A percentile compares a stretch with the other conserved stretches of the same genome.
phyloP scores from a whole-genome alignment of 2,329 filamentous ascomycete species.

The Claviceps pusilla region DNA sequence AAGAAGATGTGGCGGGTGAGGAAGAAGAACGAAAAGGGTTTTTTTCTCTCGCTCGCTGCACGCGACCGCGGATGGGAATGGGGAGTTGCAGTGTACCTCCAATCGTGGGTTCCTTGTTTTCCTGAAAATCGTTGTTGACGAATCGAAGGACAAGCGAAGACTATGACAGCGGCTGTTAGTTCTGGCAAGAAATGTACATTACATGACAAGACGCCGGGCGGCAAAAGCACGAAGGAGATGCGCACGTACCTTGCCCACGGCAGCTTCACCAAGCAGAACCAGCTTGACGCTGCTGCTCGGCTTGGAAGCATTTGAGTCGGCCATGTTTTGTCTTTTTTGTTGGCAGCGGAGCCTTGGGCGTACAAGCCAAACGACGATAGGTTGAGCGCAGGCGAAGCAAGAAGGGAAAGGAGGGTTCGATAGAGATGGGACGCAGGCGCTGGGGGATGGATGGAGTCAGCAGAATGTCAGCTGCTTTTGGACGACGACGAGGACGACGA shows the following conservation, averaged over 20 bases:
- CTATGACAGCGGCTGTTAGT: slow-evolving; percentile 30
- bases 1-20: not conserved
- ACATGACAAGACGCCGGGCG: not conserved
- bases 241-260: slow-evolving; percentile 80
- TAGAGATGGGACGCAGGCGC: not conserved
- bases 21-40: no score
- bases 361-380: not conserved
- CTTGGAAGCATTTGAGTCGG: slow-evolving; percentile 56
- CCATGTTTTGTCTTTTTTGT: slow-evolving; percentile 14
- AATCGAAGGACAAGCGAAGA: slow-evolving; percentile 95
- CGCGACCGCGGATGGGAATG: not conserved
- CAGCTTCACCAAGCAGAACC: slow-evolving; percentile 90
- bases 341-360: not conserved
- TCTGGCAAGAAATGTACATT: not conserved
- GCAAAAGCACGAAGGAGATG: not conserved
- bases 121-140: slow-evolving; percentile 99
- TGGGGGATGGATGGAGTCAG: not conserved
- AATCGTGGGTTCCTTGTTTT: slow-evolving; percentile 99
- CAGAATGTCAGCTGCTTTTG: not conserved
- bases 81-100: slow-evolving; percentile 49
- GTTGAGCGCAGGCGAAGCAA: not conserved
- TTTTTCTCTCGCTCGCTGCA: not conserved
- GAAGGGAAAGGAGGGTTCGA: not conserved
- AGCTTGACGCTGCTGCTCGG: slow-evolving; percentile 99
- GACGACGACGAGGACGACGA: not conserved